Base-by-base conservation (phyloP, 208 protist genomes). In the Leishmania braziliensis region DNA sequence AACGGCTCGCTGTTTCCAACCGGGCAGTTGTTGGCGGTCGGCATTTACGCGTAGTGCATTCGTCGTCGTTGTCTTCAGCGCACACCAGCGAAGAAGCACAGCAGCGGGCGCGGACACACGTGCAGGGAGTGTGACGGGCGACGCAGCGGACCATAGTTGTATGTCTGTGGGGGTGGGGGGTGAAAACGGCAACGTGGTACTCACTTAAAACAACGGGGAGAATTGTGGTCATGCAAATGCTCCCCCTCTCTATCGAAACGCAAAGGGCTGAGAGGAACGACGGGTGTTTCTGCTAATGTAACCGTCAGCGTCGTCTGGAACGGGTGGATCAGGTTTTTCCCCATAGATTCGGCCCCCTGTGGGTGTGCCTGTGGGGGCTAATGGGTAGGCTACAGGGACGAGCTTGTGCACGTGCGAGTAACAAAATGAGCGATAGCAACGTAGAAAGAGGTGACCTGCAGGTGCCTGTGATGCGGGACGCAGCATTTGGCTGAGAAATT, bases 1-100 rank as follows among this genome's bases (percentile, higher is more conserved):
- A 95, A 96, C 77, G 92, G 92, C 5, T 87, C 88, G 3, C 70
- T 94, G 23, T 96, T 97, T 73, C 84, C 93, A 0, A 95, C 91
- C 16, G 95, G 95, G 0, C 87, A 97, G 63, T 80, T 94, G 70
- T 81, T 97, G 48, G 77, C 86, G 4, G 92, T 89, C 1, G 89
- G 86, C 8, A 80, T 96, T 48, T 96, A 95, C 84, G 82, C 91
- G 20, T 97, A 89, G 86, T 0, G 46, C 51, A 23, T 68, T 48
- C 8, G 1, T 10, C 53, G 0, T 16, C 29, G 46, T 73, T 51
- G 29, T 46, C 46, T 6, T 53, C 2, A 73, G 69, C 39, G 20
- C 12, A 23, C 69, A 51, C 46, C 43, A 51, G 20, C 26, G 18
- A 20, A 16, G 39, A 54, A 54, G 46, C 39, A 33, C 18, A 4